These are phyloP conservation scores for Elongisporangium undulatum DNA, from an alignment of 352 stramenopile genomes.

Conservation along the genomic window DNA sequence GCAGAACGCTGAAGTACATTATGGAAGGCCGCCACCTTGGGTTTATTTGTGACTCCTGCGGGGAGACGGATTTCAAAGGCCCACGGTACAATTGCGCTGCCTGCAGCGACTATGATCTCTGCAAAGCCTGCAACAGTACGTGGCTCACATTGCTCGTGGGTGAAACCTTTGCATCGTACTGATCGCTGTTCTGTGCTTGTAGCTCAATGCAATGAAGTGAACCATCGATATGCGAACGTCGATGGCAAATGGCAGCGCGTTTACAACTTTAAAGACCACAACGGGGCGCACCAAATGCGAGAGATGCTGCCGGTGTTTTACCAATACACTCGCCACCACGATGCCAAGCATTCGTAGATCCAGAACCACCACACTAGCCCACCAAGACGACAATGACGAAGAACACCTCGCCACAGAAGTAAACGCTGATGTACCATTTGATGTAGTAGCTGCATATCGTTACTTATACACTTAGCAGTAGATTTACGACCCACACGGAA, in stretches of 20 bases:
- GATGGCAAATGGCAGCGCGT: constrained; percentile 79
- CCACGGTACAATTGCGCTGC: constrained; percentile 68
- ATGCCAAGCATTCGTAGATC: neutral
- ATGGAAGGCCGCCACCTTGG: constrained; percentile 79
- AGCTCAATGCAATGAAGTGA: constrained; percentile 58
- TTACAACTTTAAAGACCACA: constrained; percentile 74
- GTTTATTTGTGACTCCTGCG: constrained; percentile 81
- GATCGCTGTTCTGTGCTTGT: constrained; percentile 11
- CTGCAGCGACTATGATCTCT: constrained; percentile 81
- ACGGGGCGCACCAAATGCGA: constrained; percentile 43
- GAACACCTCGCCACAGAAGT: neutral
- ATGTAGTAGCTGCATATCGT: neutral
- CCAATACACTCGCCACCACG: constrained; percentile 28
- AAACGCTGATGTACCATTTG: neutral
- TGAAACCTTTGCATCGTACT: neutral
- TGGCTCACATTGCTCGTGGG: neutral
- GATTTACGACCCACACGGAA: neutral
- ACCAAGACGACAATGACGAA: neutral
- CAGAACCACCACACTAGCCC: neutral
- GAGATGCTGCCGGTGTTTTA: constrained; percentile 74
- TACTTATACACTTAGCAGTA: neutral
- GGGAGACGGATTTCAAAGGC: constrained; percentile 74
- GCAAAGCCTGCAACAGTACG: constrained; percentile 52
- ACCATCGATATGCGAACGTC: constrained; percentile 73
- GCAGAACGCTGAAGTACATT: constrained; percentile 66